Conservation (phyloP, 108 stramenopile species). For the Skeletonema potamos region DNA sequence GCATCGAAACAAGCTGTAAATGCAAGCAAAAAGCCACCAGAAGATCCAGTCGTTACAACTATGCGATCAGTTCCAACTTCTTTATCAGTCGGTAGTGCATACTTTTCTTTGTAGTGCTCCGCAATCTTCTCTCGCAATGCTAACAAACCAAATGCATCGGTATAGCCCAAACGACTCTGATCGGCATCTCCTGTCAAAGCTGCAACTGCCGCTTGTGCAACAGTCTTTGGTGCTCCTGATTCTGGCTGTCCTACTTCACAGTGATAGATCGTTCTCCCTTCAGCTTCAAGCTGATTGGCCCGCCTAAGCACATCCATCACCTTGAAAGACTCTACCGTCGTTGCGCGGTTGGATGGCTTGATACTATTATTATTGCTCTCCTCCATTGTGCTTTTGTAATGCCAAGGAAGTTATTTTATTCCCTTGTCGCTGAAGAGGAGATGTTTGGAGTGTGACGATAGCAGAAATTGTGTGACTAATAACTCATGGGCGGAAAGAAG, state of each 20-base stretch:
- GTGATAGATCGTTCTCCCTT: slow-evolving; percentile 65
- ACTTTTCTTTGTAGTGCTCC: slow-evolving; percentile 63
- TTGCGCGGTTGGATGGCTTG: slow-evolving; percentile 18
- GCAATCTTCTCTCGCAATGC: slow-evolving; percentile 70
- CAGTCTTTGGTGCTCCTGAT: slow-evolving; percentile 73
- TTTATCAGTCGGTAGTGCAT: slow-evolving; percentile 26
- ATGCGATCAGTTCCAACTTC: slow-evolving; percentile 52
- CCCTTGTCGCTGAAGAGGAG: no score
- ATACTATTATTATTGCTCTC: background rate
- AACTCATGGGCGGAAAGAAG: no score
- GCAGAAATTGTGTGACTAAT: no score
- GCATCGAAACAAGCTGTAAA: slow-evolving; percentile 88
- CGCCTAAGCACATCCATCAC: slow-evolving; percentile 88
- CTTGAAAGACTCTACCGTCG: slow-evolving; percentile 80
- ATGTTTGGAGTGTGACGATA: no score
- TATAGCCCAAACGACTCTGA: slow-evolving; percentile 78
- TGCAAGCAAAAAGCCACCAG: slow-evolving; percentile 86
- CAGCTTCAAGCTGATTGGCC: slow-evolving; percentile 75
- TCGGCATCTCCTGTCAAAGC: slow-evolving; percentile 41
- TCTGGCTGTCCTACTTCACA: slow-evolving; percentile 92
- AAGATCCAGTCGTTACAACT: slow-evolving; percentile 88
- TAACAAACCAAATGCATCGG: slow-evolving; percentile 86
- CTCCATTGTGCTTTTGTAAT: background rate
- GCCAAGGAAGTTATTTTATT: no score
- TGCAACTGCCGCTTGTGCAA: slow-evolving; percentile 67